Evolutionary conservation across 768 basidiomycete genomes (phyloP).

Genomic region (Cystofilobasidium capitatum): DNA sequence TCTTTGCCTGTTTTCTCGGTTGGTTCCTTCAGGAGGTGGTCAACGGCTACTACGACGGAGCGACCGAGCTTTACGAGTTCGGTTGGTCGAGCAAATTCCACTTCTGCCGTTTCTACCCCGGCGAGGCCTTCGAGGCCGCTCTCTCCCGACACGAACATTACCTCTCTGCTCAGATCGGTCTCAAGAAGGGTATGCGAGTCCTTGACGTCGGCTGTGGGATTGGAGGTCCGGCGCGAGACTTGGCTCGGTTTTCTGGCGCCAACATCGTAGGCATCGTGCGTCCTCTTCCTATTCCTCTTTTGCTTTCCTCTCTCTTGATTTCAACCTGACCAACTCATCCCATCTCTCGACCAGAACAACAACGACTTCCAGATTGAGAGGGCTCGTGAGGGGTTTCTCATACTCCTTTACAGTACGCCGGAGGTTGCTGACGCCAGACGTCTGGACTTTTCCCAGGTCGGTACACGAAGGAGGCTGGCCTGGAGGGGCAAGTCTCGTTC

Average conservation of each 20-base stretch:
- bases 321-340: too few relatives aligned
- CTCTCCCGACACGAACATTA: constrained; percentile 95
- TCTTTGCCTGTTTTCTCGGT: neutral
- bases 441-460: too few relatives aligned
- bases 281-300: too few relatives aligned
- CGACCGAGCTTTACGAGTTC: constrained; percentile 88
- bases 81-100: constrained; percentile 41
- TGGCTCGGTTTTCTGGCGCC: constrained; percentile 77
- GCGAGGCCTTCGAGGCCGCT: constrained; percentile 26
- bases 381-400: too few relatives aligned
- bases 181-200: constrained; percentile 84
- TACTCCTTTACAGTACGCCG: too few relatives aligned
- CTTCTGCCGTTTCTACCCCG: neutral
- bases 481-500: constrained; percentile 67
- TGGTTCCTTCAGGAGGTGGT: constrained; percentile 60
- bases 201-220: constrained; percentile 97
- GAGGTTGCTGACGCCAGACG: too few relatives aligned
- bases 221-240: constrained; percentile 88
- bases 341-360: too few relatives aligned
- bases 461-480: constrained; percentile 65
- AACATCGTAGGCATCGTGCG: constrained; percentile 70
- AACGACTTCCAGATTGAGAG: constrained; percentile 87
- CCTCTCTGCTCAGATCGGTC: constrained; percentile 71
- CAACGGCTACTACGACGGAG: constrained; percentile 97
- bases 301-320: too few relatives aligned